Evolutionary conservation across 768 basidiomycete genomes (phyloP), one percentile per base, ranked within the genome.

Genomic region (Imleria badia): DNA sequence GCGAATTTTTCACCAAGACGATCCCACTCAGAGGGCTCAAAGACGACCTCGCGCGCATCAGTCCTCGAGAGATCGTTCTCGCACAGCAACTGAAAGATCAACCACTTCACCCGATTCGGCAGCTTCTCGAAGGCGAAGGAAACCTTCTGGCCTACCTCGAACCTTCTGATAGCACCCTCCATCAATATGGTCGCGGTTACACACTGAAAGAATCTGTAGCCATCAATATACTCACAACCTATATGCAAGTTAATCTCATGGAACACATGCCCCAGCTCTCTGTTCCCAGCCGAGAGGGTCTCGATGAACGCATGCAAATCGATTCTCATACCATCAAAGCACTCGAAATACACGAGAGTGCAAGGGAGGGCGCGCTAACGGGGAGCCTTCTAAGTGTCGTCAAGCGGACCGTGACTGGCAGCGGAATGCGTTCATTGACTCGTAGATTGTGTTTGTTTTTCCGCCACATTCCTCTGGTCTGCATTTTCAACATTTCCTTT

Each of bases 321-420:
- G 93, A 95, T 66, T 80, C 88, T 5, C 86, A 94, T 66, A 94
- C 93, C 1, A 87, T 94, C 70, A 87, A 88, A 66, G 86, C 88
- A n/a, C 81, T 94, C 42, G 93, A 95, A 69, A 87, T 95, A 48
- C 79, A 84, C 22, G 90, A 93, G 73, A 80, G 79, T 30, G 78
- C 83, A 26, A 76, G 83, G 30, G 91, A 93, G 62, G 89, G 89
- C 1, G 85, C 89, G 0, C 68, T 74, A 12, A 82, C 80, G 52
- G 93, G 93, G 5, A 91, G 86, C 62, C 76, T 95, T 51, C 63
- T 93, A 31, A 87, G 83, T 60, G 81, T 81, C 31, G 76, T 94
- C 52, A 91, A 87, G 65, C 79, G 89, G 43, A 95, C 93, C 0
- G 74, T 81, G 9, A 94, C 93, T 1, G 83, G 75, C 44, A 83